Base-by-base conservation (phyloP, 306 rosid genomes). In the Elaeagnus macrophylla region DNA sequence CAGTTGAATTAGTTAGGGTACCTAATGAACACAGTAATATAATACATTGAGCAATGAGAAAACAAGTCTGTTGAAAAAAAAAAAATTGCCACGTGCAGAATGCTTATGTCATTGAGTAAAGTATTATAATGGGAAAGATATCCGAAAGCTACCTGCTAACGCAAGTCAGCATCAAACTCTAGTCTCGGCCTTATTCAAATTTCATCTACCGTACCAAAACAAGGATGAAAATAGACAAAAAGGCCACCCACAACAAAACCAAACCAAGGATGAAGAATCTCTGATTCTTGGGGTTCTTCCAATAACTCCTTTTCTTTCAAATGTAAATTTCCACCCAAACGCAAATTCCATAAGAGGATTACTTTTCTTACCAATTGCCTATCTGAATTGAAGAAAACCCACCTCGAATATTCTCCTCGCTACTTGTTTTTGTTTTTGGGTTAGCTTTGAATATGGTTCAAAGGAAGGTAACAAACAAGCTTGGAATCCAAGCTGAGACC, bases 401-500 rank as follows among this genome's bases (percentile, higher is more conserved):
- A 39, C 45, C 48, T 66, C 53, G 17, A 37, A 19, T 51, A 48
- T 65, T 59, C 55, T 66, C 25, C 10, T 51, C 18, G 53, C 44
- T 54, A 3, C 32, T 52, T 35, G 49, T 53, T 52, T 39, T 55
- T 61, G 36, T 44, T 54, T 63, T 8, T 49, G 64, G 56, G 12
- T 62, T 69, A 72, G 76, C 71, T 70, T 69, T 55, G 65, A 73
- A 76, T 35, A 84, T 91, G 99, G 99, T 87, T 66, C 99, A 87
- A 65, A 77, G 87, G 68, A 84, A 81, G 77, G 82, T 67, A 2
- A 60, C 67, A 38, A 60, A 39, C 64, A 84, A 78, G 86, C 77
- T 73, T 78, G 82, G 89, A 32, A 77, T 73, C 85, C 82, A 78
- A 72, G 84, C 61, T 65, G 79, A 81, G 61, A 61, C 65, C 58